A percentile compares a stretch with the other conserved stretches of the same genome.
Conservation (phyloP, 768 basidiomycete species). For the Tulasnella sp. region DNA sequence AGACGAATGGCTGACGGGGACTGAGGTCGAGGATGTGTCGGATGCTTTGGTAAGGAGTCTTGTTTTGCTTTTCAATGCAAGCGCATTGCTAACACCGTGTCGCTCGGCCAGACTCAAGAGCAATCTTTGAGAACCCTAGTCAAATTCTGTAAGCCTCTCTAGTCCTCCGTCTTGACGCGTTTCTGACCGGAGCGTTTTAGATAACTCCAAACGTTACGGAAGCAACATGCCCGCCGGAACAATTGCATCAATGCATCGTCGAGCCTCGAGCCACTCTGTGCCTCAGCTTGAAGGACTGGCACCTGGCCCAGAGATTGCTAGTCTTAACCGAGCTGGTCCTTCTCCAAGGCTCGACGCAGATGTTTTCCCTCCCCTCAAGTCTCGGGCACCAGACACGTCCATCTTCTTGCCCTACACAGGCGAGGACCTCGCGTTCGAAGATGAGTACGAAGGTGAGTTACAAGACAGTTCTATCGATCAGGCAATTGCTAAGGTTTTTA, state of each 20-base stretch:
- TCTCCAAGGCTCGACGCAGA: conserved; percentile 76
- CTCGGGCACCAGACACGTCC: conserved; percentile 72
- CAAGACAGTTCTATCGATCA: not conserved
- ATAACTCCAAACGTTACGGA: conserved; percentile 88
- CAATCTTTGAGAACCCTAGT: conserved; percentile 88
- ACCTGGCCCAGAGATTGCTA: conserved; percentile 64
- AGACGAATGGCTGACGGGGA: conserved; percentile 94
- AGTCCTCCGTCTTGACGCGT: not conserved
- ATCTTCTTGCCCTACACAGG: conserved; percentile 86
- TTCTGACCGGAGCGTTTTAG: conserved; percentile 33
- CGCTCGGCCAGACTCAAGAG: conserved; percentile 68
- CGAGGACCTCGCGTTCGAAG: conserved; percentile 91
- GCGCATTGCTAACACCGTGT: not conserved
- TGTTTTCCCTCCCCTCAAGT: conserved; percentile 90
- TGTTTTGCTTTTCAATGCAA: not conserved
- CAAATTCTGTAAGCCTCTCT: conserved; percentile 71
- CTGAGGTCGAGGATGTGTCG: conserved; percentile 83
- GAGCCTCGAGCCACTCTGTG: conserved; percentile 77
- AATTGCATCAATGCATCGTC: conserved; percentile 57
- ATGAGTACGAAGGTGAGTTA: conserved; percentile 65
- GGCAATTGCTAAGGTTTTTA: not conserved
- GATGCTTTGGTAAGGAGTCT: conserved; percentile 66
- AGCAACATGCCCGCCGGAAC: conserved; percentile 41
- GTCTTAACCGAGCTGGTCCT: conserved; percentile 63
- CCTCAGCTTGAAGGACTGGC: conserved; percentile 62